A percentile compares a stretch with the other conserved stretches of the same genome.
Evolutionary conservation across 768 basidiomycete genomes (phyloP).

Genomic region (Suillus fuscotomentosus): DNA sequence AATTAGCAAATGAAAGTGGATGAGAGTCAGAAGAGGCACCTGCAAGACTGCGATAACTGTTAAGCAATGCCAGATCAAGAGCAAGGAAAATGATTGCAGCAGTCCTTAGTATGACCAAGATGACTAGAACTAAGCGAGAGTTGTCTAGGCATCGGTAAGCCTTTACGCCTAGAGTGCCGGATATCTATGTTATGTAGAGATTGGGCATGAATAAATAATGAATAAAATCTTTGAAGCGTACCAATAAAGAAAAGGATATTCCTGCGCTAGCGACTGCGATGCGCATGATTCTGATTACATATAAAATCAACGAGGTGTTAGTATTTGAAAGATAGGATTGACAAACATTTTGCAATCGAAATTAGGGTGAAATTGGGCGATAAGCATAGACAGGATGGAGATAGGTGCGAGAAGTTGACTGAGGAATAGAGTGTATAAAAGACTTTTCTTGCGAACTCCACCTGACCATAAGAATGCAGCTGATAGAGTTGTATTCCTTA

Average conservation of each 20-base stretch:
- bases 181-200: slow-evolving; percentile 38
- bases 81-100: slow-evolving; percentile 41
- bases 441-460: slow-evolving; percentile 52
- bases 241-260: slow-evolving; percentile 40
- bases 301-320: not conserved
- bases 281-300: slow-evolving; percentile 33
- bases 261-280: slow-evolving; percentile 35
- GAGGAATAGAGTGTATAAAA: slow-evolving; percentile 55
- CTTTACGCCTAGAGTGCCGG: slow-evolving; percentile 64
- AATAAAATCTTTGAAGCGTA: slow-evolving; percentile 13
- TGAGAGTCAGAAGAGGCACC: slow-evolving; percentile 32
- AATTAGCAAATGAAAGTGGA: not conserved
- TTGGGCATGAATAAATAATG: not conserved
- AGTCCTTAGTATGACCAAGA: slow-evolving; percentile 41
- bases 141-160: slow-evolving; percentile 64
- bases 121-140: slow-evolving; percentile 49
- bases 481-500: slow-evolving; percentile 51
- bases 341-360: slow-evolving; percentile 51
- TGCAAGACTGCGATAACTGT: slow-evolving; percentile 44
- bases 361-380: slow-evolving; percentile 42
- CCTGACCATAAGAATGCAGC: slow-evolving; percentile 51
- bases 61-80: slow-evolving; percentile 39
- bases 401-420: slow-evolving; percentile 55
- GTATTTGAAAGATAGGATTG: not conserved
- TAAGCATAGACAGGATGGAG: slow-evolving; percentile 42